Conservation (phyloP, 75 land plant species). For the Larix kaempferi region DNA sequence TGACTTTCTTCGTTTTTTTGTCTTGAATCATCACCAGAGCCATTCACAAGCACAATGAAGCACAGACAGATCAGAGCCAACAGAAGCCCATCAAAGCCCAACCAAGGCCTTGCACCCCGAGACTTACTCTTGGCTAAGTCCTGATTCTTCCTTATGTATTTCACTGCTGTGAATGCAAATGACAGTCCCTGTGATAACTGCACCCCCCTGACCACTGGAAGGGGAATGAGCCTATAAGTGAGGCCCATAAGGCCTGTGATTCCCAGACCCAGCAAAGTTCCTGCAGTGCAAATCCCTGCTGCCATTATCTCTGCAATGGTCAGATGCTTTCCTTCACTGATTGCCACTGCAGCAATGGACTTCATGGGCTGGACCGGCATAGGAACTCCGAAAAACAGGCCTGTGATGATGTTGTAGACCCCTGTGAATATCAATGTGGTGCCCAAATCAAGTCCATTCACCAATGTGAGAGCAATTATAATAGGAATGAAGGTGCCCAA, state of each 20-base stretch:
- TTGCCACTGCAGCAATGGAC: slow-evolving; percentile 82
- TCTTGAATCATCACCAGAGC: slow-evolving; percentile 26
- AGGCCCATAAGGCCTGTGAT: slow-evolving; percentile 65
- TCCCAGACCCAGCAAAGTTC: slow-evolving; percentile 50
- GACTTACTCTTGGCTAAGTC: slow-evolving; percentile 57
- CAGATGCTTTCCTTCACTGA: slow-evolving; percentile 36
- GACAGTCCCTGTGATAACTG: slow-evolving; percentile 87
- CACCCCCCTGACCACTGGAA: slow-evolving; percentile 76
- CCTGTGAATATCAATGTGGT: slow-evolving; percentile 83
- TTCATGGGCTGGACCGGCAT: slow-evolving; percentile 99
- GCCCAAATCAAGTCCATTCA: slow-evolving; percentile 67
- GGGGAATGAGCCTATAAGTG: slow-evolving; percentile 50
- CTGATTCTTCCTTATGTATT: slow-evolving; percentile 59
- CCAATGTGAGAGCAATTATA: slow-evolving; percentile 62
- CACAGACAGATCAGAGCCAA: slow-evolving; percentile 47
- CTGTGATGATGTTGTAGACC: slow-evolving; percentile 73
- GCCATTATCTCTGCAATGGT: slow-evolving; percentile 82
- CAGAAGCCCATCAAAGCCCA: slow-evolving; percentile 70
- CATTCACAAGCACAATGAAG: slow-evolving; percentile 50
- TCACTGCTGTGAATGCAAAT: slow-evolving; percentile 74
- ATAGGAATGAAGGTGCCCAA: slow-evolving; percentile 88
- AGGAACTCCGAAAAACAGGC: slow-evolving; percentile 73
- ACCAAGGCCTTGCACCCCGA: slow-evolving; percentile 48
- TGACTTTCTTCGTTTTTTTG: slow-evolving; percentile 5
- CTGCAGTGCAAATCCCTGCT: slow-evolving; percentile 68